These are phyloP conservation scores for Catharanthus roseus DNA, from an alignment of 257 asterid genomes.

Conservation along the genomic window DNA sequence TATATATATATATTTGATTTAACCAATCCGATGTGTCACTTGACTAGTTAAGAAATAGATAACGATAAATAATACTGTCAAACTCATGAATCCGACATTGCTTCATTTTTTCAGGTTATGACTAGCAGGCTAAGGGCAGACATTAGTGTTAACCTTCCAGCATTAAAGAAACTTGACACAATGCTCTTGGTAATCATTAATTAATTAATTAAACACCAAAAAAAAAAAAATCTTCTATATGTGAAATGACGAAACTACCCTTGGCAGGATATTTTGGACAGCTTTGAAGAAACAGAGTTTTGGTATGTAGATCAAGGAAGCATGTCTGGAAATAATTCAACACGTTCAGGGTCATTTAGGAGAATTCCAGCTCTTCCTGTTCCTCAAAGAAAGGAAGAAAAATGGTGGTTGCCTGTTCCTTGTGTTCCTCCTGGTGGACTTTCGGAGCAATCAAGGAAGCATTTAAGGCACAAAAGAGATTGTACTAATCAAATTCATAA, in stretches of 20 bases:
- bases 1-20: no score
- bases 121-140: slow-evolving; percentile 76
- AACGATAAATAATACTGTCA: no score
- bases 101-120: slow-evolving; percentile 68
- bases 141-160: slow-evolving; percentile 71
- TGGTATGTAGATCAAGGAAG: slow-evolving; percentile 94
- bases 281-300: slow-evolving; percentile 70
- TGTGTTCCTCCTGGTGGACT: slow-evolving; percentile 62
- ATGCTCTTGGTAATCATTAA: slow-evolving; percentile 60
- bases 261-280: slow-evolving; percentile 65
- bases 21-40: no score
- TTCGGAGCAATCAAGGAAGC: slow-evolving; percentile 52
- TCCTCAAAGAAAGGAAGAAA: slow-evolving; percentile 61
- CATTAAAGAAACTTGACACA: slow-evolving; percentile 67
- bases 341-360: slow-evolving; percentile 69
- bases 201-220: no score
- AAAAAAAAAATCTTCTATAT: no score
- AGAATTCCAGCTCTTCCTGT: slow-evolving; percentile 58
- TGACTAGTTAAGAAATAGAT: no score
- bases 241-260: no score
- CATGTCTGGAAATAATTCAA: slow-evolving; percentile 48
- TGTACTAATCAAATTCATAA: slow-evolving; percentile 84
- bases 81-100: no score
- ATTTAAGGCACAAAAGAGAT: slow-evolving; percentile 52
- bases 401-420: slow-evolving; percentile 93